These are phyloP conservation scores for Rhodomyrtus psidioides DNA, from an alignment of 441 rosid genomes.

Conservation along the genomic window DNA sequence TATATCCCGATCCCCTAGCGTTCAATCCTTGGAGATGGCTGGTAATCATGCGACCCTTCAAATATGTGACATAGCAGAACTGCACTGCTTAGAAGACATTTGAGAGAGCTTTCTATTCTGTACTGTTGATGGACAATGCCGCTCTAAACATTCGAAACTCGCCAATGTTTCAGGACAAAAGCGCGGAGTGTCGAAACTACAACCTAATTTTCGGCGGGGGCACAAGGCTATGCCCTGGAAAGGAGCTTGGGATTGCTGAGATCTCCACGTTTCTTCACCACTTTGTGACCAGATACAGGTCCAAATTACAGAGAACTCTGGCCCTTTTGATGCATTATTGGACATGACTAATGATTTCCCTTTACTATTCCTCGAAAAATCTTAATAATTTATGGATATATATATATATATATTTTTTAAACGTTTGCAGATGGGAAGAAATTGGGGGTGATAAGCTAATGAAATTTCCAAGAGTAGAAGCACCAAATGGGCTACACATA, in stretches of 20 bases:
- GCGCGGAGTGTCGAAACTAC: slow-evolving; percentile 47
- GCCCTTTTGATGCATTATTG: background rate
- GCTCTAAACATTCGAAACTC: background rate
- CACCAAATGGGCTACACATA: slow-evolving; percentile 74
- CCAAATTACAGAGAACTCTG: background rate
- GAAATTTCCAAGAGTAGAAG: slow-evolving; percentile 91
- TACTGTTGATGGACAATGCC: background rate
- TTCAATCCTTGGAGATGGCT: slow-evolving; percentile 60
- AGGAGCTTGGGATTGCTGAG: slow-evolving; percentile 77
- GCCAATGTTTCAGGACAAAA: slow-evolving; percentile 34
- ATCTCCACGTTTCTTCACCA: slow-evolving; percentile 81
- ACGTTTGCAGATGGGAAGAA: slow-evolving; percentile 77
- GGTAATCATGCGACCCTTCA: background rate
- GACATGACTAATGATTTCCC: background rate
- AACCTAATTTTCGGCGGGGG: slow-evolving; percentile 77
- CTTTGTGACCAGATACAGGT: slow-evolving; percentile 73
- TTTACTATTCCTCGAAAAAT: background rate
- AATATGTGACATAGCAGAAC: background rate
- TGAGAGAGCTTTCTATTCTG: background rate
- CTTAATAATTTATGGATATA: background rate
- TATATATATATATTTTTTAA: too few species aligned
- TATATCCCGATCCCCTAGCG: slow-evolving; percentile 56
- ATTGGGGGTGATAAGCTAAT: slow-evolving; percentile 65
- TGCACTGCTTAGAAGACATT: background rate
- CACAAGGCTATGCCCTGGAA: slow-evolving; percentile 80